Conservation (phyloP, 2,329 filamentous ascomycete species). For the Colletotrichum gigasporum region DNA sequence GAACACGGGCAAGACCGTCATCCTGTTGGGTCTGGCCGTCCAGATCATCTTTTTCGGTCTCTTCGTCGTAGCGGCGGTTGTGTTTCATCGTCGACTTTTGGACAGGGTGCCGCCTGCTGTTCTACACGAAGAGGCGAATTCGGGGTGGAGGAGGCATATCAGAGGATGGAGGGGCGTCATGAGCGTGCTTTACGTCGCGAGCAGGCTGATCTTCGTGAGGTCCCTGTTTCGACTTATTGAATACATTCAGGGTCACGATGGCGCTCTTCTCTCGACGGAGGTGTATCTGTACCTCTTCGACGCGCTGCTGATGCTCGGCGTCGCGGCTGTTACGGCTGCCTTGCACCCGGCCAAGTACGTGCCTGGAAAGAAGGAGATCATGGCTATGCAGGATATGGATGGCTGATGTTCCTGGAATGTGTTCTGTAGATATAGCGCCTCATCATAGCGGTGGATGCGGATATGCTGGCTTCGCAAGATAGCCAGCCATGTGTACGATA, state of each 20-base stretch:
- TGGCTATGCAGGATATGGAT: not conserved
- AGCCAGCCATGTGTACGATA: too few relatives aligned
- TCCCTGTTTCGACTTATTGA: conserved; percentile 53
- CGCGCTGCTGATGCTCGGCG: conserved; percentile 42
- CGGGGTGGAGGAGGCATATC: conserved; percentile 35
- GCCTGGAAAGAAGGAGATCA: not conserved
- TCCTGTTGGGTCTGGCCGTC: conserved; percentile 58
- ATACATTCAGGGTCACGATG: conserved; percentile 46
- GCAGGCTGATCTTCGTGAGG: conserved; percentile 55
- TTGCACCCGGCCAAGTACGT: not conserved
- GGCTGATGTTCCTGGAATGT: not conserved
- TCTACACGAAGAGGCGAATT: not conserved
- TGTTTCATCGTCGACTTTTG: conserved; percentile 49
- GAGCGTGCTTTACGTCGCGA: conserved; percentile 51
- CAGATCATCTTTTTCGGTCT: conserved; percentile 61
- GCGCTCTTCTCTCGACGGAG: conserved; percentile 44
- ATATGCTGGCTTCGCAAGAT: too few relatives aligned
- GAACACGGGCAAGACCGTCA: conserved; percentile 49
- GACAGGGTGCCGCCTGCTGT: not conserved
- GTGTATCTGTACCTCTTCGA: conserved; percentile 48
- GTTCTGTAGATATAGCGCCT: not conserved
- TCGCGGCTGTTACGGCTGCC: conserved; percentile 34
- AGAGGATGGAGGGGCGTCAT: conserved; percentile 35
- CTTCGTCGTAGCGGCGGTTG: conserved; percentile 53
- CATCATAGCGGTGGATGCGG: not conserved